Percentiles rank a stretch among this genome's conserved stretches.
Conservation (phyloP, 2,329 filamentous ascomycete species). For the Fusarium sororula region DNA sequence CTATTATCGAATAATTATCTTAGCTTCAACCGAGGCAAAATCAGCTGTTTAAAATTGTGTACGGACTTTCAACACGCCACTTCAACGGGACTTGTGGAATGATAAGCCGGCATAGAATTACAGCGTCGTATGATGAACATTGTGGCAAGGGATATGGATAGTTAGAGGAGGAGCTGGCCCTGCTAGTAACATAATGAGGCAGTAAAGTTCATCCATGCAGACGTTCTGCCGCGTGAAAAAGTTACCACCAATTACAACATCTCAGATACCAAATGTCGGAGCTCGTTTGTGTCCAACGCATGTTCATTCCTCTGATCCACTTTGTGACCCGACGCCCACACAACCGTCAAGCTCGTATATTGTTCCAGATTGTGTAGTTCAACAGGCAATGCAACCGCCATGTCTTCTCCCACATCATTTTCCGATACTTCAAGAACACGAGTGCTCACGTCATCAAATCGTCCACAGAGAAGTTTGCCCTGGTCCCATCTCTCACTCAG, state of each 20-base stretch:
- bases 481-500: constrained; percentile 12
- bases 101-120: too few relatives aligned
- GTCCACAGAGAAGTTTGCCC: background rate
- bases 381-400: fast-evolving
- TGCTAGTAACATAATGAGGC: too few relatives aligned
- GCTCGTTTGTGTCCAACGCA: background rate
- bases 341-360: background rate
- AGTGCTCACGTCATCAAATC: background rate
- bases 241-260: background rate
- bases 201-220: too few relatives aligned
- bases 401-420: fast-evolving
- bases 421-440: background rate
- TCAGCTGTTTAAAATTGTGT: too few relatives aligned
- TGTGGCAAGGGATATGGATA: too few relatives aligned
- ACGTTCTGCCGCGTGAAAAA: too few relatives aligned
- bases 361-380: background rate
- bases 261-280: background rate
- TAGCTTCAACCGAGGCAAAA: fast-evolving
- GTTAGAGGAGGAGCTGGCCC: fast-evolving
- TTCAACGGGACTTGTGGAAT: too few relatives aligned
- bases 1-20: too few relatives aligned
- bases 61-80: too few relatives aligned
- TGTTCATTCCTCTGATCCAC: too few relatives aligned
- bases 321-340: background rate
- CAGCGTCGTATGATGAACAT: too few relatives aligned